A percentile compares a stretch with the other conserved stretches of the same genome.
phyloP scores from a whole-genome alignment of 2,329 filamentous ascomycete species.

The Exophiala alcalophila region DNA sequence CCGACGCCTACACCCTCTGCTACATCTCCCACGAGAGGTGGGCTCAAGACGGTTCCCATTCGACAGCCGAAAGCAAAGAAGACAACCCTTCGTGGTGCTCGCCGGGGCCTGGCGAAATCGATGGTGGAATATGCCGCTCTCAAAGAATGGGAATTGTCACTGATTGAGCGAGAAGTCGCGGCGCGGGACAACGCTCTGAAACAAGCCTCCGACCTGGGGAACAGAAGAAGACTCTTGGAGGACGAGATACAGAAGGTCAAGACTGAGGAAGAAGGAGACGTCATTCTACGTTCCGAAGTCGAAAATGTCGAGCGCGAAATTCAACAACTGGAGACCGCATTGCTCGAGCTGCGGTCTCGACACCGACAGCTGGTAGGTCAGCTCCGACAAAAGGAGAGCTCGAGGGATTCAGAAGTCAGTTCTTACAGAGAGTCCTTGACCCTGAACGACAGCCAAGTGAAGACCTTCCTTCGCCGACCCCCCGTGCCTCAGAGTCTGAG shows the following conservation, averaged over 20 bases:
- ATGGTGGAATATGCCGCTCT: slow-evolving; percentile 56
- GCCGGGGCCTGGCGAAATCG: slow-evolving; percentile 55
- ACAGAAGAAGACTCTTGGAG: slow-evolving; percentile 50
- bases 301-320: slow-evolving; percentile 55
- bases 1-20: slow-evolving; percentile 41
- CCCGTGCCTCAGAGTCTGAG: slow-evolving; percentile 41
- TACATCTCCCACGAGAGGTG: slow-evolving; percentile 29
- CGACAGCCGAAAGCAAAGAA: slow-evolving; percentile 44
- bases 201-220: slow-evolving; percentile 52
- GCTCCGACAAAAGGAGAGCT: slow-evolving; percentile 54
- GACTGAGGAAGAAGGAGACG: slow-evolving; percentile 44
- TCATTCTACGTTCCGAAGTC: slow-evolving; percentile 51
- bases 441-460: slow-evolving; percentile 55
- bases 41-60: slow-evolving; percentile 38
- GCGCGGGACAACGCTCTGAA: slow-evolving; percentile 47
- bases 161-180: slow-evolving; percentile 47
- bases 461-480: slow-evolving; percentile 50
- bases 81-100: slow-evolving; percentile 52
- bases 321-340: slow-evolving; percentile 53
- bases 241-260: slow-evolving; percentile 50
- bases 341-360: slow-evolving; percentile 54
- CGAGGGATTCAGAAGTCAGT: slow-evolving; percentile 56
- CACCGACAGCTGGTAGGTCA: slow-evolving; percentile 54
- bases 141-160: slow-evolving; percentile 55
- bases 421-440: slow-evolving; percentile 57